These are phyloP conservation scores for Myrmaecium sp. DNA, from an alignment of 2,329 filamentous ascomycete species.

Conservation along the genomic window DNA sequence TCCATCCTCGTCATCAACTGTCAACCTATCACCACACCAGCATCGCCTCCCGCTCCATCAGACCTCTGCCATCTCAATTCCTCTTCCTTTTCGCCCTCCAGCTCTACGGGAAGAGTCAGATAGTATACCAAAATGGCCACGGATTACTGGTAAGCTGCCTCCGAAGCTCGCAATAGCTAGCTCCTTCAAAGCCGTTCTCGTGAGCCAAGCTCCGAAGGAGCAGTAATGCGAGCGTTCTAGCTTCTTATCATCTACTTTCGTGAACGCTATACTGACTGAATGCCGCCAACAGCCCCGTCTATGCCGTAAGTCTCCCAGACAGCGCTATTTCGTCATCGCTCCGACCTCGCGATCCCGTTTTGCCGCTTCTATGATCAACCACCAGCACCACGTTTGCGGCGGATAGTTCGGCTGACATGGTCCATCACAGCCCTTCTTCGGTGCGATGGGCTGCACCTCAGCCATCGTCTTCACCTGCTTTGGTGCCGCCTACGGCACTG, in stretches of 20 bases:
- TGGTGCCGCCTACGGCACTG: slow-evolving; percentile 93
- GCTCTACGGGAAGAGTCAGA: too few relatives aligned
- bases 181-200: too few relatives aligned
- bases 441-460: slow-evolving; percentile 89
- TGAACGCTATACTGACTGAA: slow-evolving; percentile 14
- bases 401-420: slow-evolving; percentile 9
- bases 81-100: too few relatives aligned
- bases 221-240: too few relatives aligned
- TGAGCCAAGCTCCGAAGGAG: too few relatives aligned
- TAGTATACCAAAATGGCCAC: slow-evolving; percentile 58
- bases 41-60: slow-evolving; percentile 6
- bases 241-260: too few relatives aligned
- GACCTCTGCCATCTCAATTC: slow-evolving; percentile 10
- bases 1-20: slow-evolving; percentile 12
- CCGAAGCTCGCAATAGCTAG: too few relatives aligned
- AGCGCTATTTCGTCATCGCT: slow-evolving; percentile 3
- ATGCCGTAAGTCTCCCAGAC: slow-evolving; percentile 68
- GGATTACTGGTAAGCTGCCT: slow-evolving; percentile 75
- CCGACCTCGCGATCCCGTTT: background rate
- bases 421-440: slow-evolving; percentile 61
- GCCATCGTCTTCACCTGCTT: slow-evolving; percentile 95
- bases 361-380: slow-evolving; percentile 5
- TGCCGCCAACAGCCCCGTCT: slow-evolving; percentile 59
- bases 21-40: slow-evolving; percentile 13
- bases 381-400: slow-evolving; percentile 3